Percentiles rank a stretch among this genome's conserved stretches.
Evolutionary conservation across 73 alveolate genomes (phyloP).

Genomic region (Tetrahymena elliotti): DNA sequence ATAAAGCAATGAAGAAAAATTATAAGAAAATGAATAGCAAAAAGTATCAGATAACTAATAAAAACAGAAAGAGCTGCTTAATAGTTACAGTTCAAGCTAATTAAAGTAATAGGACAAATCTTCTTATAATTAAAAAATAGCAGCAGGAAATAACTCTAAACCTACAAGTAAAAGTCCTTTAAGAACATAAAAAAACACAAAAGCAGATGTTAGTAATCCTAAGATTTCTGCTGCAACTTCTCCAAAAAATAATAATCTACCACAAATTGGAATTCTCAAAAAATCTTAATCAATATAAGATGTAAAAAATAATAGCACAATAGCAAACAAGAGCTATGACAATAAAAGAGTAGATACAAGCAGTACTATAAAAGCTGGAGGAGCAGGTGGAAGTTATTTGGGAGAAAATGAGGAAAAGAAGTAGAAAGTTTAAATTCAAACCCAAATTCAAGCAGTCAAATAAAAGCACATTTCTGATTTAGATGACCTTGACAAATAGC

Average conservation of each 20-base stretch:
- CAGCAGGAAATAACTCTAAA: background rate
- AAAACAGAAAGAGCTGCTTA: background rate
- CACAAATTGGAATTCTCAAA: background rate
- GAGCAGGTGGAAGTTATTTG: background rate
- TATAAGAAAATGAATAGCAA: background rate
- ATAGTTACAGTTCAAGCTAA: background rate
- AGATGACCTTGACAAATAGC: background rate
- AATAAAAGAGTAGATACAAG: background rate
- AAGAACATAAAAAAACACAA: background rate
- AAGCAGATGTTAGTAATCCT: background rate
- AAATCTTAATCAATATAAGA: background rate
- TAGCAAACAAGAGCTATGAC: background rate
- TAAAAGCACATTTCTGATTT: background rate
- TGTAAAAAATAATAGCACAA: background rate
- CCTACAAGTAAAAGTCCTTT: background rate
- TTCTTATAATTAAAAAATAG: background rate
- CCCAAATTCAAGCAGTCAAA: background rate
- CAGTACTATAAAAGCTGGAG: background rate
- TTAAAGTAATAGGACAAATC: background rate
- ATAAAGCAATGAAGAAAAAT: background rate
- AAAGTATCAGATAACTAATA: background rate
- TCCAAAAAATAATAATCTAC: background rate
- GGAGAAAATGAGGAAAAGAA: background rate
- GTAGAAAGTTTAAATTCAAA: background rate
- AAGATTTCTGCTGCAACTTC: background rate